These are phyloP conservation scores for Epichloe festucae DNA, from an alignment of 2,329 filamentous ascomycete species.

Conservation along the genomic window DNA sequence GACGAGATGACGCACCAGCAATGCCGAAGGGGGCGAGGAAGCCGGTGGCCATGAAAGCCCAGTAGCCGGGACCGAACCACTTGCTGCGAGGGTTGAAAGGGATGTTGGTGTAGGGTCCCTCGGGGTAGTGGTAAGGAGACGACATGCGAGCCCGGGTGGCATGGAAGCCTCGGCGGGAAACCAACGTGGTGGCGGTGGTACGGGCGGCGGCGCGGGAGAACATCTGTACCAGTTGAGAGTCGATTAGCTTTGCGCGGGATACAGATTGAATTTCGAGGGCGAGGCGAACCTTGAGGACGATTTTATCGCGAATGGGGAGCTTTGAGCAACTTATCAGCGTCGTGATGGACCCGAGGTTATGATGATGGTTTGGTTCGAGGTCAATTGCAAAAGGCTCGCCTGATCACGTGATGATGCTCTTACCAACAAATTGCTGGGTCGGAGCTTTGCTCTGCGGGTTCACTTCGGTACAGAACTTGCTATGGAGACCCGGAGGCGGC, in stretches of 20 bases:
- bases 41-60: conserved; percentile 49
- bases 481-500: background rate
- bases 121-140: conserved; percentile 96
- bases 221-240: conserved; percentile 47
- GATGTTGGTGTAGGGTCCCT: conserved; percentile 87
- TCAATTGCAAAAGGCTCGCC: conserved; percentile 17
- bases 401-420: conserved; percentile 8
- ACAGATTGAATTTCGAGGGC: conserved; percentile 2
- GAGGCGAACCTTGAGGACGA: conserved; percentile 8
- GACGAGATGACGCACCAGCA: conserved; percentile 35
- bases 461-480: no score
- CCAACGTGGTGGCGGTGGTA: conserved; percentile 51
- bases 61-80: conserved; percentile 75
- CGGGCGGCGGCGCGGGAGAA: conserved; percentile 57
- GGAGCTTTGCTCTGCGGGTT: no score
- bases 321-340: conserved; percentile 14
- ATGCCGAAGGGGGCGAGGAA: conserved; percentile 53
- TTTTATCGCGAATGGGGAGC: conserved; percentile 10
- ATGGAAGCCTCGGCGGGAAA: conserved; percentile 89
- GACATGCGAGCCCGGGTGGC: conserved; percentile 73
- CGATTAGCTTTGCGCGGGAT: conserved; percentile 25
- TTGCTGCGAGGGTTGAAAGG: conserved; percentile 93
- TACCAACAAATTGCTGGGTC: background rate
- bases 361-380: conserved; percentile 18
- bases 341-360: conserved; percentile 17